Percentiles rank a stretch among this genome's conserved stretches.
phyloP scores from a whole-genome alignment of 148 eudicot genomes.

The Rhododendron vialii region DNA sequence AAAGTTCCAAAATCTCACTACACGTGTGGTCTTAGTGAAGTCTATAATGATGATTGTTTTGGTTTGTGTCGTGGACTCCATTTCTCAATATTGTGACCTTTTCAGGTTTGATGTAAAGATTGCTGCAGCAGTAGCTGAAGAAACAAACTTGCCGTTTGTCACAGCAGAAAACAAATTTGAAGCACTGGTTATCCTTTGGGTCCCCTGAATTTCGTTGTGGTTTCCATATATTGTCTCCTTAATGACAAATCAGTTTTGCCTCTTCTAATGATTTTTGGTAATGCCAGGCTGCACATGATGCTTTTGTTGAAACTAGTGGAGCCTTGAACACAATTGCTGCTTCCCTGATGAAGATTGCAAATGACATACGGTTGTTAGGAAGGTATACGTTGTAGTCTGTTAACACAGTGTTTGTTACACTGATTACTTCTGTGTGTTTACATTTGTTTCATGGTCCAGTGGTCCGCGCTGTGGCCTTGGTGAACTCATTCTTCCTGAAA shows the following conservation, averaged over 20 bases:
- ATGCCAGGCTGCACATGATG: slow-evolving; percentile 93
- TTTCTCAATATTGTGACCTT: slow-evolving; percentile 2
- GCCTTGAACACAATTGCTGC: slow-evolving; percentile 79
- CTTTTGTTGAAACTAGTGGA: slow-evolving; percentile 95
- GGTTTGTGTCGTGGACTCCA: not conserved
- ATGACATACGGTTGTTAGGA: slow-evolving; percentile 92
- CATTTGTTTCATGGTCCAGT: slow-evolving; percentile 35
- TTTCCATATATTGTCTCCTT: not conserved
- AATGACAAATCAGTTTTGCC: not conserved
- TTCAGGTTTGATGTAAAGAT: slow-evolving; percentile 92
- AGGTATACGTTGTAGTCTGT: slow-evolving; percentile 44
- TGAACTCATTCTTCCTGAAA: slow-evolving; percentile 95
- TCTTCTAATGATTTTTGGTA: not conserved
- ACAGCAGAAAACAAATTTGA: slow-evolving; percentile 99
- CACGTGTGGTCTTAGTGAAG: not conserved
- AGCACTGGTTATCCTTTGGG: slow-evolving; percentile 51
- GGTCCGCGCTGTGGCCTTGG: slow-evolving; percentile 99
- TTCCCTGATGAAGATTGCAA: slow-evolving; percentile 95
- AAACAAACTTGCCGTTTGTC: slow-evolving; percentile 84
- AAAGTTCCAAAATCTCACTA: not conserved
- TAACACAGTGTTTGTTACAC: not conserved
- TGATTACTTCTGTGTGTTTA: not conserved
- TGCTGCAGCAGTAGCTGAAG: slow-evolving; percentile 93
- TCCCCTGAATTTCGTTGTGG: not conserved
- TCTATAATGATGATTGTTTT: not conserved